phyloP scores from a whole-genome alignment of 2,329 filamentous ascomycete genomes.

The Fusarium tuaranense region DNA sequence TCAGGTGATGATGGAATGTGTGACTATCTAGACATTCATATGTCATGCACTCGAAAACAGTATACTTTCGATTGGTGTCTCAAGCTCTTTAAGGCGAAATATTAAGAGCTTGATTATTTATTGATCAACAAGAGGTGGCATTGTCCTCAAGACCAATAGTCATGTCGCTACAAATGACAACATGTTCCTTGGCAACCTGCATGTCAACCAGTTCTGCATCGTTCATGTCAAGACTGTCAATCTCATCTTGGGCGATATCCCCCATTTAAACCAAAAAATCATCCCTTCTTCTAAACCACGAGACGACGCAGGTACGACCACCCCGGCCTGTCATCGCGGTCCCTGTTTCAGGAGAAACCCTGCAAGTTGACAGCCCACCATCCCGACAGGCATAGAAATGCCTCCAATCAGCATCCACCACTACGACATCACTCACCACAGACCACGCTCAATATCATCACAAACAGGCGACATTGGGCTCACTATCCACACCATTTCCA shows the following conservation, averaged over 20 bases:
- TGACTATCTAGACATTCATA: not conserved
- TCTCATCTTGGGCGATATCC: not conserved
- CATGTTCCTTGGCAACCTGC: no score
- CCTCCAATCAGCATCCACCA: constrained; percentile 23
- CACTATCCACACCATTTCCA: constrained; percentile 16
- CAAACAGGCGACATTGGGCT: constrained; percentile 21
- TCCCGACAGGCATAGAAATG: not conserved
- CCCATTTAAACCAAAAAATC: not conserved
- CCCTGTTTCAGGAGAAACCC: constrained; percentile 14
- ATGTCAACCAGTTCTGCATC: not conserved
- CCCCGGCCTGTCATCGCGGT: not conserved
- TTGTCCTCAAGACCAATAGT: not conserved
- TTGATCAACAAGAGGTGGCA: not conserved
- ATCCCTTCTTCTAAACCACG: not conserved
- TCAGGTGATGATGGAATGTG: not conserved
- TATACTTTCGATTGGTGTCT: not conserved
- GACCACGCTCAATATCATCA: constrained; percentile 1
- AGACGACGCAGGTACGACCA: not conserved
- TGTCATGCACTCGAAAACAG: not conserved
- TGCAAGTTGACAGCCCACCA: not conserved
- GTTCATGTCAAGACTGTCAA: not conserved
- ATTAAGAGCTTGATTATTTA: not conserved
- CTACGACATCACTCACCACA: not conserved
- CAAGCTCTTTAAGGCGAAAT: not conserved
- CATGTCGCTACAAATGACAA: not conserved